A percentile compares a stretch with the other conserved stretches of the same genome.
Conservation (phyloP, 208 protist species). For the Trypanosoma boissoni region DNA sequence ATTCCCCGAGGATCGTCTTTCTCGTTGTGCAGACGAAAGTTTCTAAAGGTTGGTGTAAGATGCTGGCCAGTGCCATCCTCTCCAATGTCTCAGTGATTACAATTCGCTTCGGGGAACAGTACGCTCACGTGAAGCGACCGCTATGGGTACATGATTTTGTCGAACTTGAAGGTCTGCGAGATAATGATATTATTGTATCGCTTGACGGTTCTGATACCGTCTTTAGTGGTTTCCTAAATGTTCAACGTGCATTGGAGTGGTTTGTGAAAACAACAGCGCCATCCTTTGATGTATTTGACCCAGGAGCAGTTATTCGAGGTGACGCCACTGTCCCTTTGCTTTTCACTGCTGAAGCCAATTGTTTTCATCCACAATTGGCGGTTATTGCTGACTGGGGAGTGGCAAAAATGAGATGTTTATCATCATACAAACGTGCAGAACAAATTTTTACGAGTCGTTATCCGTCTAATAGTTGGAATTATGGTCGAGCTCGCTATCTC, state of each 20-base stretch:
- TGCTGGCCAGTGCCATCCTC: constrained; percentile 17
- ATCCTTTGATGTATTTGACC: constrained; percentile 2
- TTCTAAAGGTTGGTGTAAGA: constrained; percentile 17
- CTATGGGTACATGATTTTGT: constrained; percentile 19
- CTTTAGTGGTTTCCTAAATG: not conserved
- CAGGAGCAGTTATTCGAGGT: not conserved
- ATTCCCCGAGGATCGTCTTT: constrained; percentile 1
- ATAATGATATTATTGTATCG: constrained; percentile 18
- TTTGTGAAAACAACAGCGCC: constrained; percentile 13
- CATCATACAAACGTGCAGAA: not conserved
- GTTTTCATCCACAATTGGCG: constrained; percentile 13
- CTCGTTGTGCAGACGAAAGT: constrained; percentile 13
- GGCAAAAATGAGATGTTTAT: constrained; percentile 7
- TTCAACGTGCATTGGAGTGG: not conserved
- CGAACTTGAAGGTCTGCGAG: constrained; percentile 2
- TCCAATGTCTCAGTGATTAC: constrained; percentile 16
- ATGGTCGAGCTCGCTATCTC: constrained; percentile 15
- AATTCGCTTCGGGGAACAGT: constrained; percentile 11
- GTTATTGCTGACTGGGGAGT: not conserved
- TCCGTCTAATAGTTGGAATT: constrained; percentile 10
- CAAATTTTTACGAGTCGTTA: constrained; percentile 2
- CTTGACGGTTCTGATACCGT: constrained; percentile 22
- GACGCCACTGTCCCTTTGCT: constrained; percentile 6
- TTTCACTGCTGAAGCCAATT: constrained; percentile 14
- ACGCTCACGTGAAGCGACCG: constrained; percentile 5